These are phyloP conservation scores for Tilletiaria anomala DNA, from an alignment of 1,284 basidiomycete species.

Conservation along the genomic window DNA sequence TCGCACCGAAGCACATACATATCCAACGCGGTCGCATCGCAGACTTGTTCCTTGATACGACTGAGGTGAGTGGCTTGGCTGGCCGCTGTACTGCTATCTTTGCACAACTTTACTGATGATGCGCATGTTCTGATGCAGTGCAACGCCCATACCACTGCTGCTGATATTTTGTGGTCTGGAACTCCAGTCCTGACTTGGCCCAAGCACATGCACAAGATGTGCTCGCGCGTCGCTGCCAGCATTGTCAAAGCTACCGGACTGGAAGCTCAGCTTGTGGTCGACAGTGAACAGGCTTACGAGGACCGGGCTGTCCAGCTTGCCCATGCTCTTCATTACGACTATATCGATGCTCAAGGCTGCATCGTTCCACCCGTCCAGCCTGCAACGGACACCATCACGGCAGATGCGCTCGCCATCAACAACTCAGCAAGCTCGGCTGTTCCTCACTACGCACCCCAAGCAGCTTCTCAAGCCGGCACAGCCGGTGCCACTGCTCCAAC, in stretches of 20 bases:
- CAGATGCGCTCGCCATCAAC: constrained; percentile 3
- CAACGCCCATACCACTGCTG: constrained; percentile 52
- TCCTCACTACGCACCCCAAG: constrained; percentile 3
- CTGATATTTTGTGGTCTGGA: constrained; percentile 52
- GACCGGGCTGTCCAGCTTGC: constrained; percentile 47
- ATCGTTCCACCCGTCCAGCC: background rate
- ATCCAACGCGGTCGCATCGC: constrained; percentile 48
- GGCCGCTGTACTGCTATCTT: background rate
- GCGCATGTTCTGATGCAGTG: too few relatives aligned
- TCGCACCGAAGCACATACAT: constrained; percentile 48
- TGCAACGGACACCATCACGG: background rate
- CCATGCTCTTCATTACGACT: constrained; percentile 39
- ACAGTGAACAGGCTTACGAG: constrained; percentile 47
- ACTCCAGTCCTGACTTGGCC: constrained; percentile 53
- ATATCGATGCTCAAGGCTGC: constrained; percentile 8
- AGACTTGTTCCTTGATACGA: constrained; percentile 53
- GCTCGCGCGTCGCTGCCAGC: constrained; percentile 50
- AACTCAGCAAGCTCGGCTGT: constrained; percentile 2
- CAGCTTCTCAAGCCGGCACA: background rate
- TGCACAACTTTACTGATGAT: background rate
- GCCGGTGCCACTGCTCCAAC: constrained; percentile 1
- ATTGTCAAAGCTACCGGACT: constrained; percentile 50
- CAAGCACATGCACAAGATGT: constrained; percentile 50
- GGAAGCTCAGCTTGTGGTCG: constrained; percentile 48
- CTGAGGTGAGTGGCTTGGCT: constrained; percentile 43